Base-by-base conservation (phyloP, 768 basidiomycete genomes). In the Lactarius quietus region DNA sequence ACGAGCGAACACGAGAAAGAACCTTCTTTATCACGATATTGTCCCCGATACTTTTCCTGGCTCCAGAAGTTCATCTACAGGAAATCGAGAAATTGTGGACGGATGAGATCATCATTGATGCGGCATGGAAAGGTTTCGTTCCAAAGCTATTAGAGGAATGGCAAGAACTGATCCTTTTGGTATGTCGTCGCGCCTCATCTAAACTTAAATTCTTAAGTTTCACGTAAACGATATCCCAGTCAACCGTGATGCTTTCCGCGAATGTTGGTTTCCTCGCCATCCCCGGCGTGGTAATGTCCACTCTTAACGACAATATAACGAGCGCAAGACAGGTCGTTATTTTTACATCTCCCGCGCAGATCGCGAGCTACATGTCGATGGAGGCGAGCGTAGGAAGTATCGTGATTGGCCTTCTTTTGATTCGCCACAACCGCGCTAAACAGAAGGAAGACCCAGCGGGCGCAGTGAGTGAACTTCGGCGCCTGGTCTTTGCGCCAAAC, bases 351-450 rank as follows among this genome's bases (percentile, higher is more conserved):
- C 43, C 43, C 15, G 43, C 43, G 20, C 43, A 45, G 69, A 78
- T 84, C 15, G 73, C 78, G 7, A 82, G 83, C 71, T 84, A 83
- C 61, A 59, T 81, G 14, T 84, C 84, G 0, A 78, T 81, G 45
- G 68, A 80, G 0, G 71, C 77, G 2, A 83, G 80, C 62, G 74
- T 83, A 18, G 83, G 82, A 5, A 77, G 78, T 55, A 81, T 82
- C 59, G 74, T 83, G 18, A 67, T 82, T 20, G 79, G 80, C 2
- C 74, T 84, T 26, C 70, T 83, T 12, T 77, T 84, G 6, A 71
- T 81, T 45, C 76, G 82, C 28, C 78, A 81, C 61, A 77, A 78
- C 64, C 73, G 77, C 36, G 74, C 75, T 14, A 57, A 78, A 78
- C 66, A 74, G 71, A 43, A 72, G 71, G 59, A 71, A 75, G 29